Percentiles rank a stretch among this genome's conserved stretches.
Evolutionary conservation across 2,329 filamentous ascomycete genomes (phyloP).

Genomic region (Blumeria hordei): DNA sequence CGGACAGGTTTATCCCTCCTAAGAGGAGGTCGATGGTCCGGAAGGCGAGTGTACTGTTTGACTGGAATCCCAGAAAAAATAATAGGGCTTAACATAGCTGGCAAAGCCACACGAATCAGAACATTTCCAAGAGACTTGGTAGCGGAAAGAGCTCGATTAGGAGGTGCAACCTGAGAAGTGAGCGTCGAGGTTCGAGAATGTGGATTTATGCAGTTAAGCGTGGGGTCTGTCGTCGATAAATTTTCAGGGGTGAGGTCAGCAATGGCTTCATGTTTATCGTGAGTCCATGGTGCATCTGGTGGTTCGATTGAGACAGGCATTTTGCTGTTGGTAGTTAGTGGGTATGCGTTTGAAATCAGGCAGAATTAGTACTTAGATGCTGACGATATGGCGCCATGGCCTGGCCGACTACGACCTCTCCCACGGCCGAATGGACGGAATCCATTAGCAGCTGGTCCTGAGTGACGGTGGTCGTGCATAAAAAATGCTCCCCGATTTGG

Average conservation of each 20-base stretch:
- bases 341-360: conserved; percentile 2
- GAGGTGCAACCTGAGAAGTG: conserved; percentile 33
- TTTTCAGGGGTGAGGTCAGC: conserved; percentile 18
- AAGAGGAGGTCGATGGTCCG: conserved; percentile 80
- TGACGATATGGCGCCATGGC: conserved; percentile 19
- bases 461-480: conserved; percentile 78
- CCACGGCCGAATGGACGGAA: conserved; percentile 49
- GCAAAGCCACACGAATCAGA: conserved; percentile 59
- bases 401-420: conserved; percentile 32
- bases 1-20: conserved; percentile 91
- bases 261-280: conserved; percentile 76
- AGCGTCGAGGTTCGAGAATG: conserved; percentile 10
- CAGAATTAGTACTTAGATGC: conserved; percentile 25
- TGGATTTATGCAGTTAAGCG: conserved; percentile 18
- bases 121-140: conserved; percentile 68
- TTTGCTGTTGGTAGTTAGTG: conserved; percentile 10
- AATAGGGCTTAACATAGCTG: conserved; percentile 47
- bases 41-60: conserved; percentile 80
- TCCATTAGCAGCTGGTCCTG: conserved; percentile 52
- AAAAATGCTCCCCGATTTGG: conserved; percentile 90
- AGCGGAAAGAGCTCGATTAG: conserved; percentile 58
- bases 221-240: conserved; percentile 6
- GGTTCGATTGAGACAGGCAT: conserved; percentile 23
- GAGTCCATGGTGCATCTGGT: conserved; percentile 59
- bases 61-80: conserved; percentile 54